phyloP scores from a whole-genome alignment of 2,329 filamentous ascomycete genomes.

The Hysterium pulicare region DNA sequence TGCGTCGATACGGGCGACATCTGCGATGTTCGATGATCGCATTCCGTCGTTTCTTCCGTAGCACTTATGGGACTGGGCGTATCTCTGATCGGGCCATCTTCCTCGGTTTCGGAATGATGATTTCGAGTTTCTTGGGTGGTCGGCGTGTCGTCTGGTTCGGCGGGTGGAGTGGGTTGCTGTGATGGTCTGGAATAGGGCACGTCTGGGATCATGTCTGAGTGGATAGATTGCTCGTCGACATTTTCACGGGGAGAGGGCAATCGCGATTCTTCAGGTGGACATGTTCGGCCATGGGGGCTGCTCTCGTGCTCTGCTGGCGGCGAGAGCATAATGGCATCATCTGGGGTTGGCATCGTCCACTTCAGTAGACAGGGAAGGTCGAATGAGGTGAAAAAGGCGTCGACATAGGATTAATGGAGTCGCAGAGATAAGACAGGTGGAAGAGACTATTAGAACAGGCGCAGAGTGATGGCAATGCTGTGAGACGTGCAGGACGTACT shows the following conservation, averaged over 20 bases:
- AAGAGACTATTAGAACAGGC: no score
- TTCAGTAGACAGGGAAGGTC: conserved; percentile 22
- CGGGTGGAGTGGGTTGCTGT: conserved; percentile 36
- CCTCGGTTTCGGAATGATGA: conserved; percentile 29
- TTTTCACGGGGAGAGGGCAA: conserved; percentile 26
- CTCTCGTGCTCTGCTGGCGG: conserved; percentile 40
- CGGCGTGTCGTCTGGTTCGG: conserved; percentile 17
- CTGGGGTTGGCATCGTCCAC: conserved; percentile 50
- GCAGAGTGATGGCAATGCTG: no score
- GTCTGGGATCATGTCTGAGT: conserved; percentile 15
- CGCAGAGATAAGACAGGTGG: no score
- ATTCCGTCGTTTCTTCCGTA: conserved; percentile 29
- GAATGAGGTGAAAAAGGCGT: conserved; percentile 15
- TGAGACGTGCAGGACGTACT: no score
- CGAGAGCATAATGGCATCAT: conserved; percentile 39
- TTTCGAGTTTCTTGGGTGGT: conserved; percentile 18
- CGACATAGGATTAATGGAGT: conserved; percentile 14
- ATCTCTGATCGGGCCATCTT: conserved; percentile 33
- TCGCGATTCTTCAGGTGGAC: conserved; percentile 47
- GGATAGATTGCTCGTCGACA: conserved; percentile 22
- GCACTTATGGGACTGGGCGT: conserved; percentile 38
- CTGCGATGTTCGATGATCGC: conserved; percentile 33
- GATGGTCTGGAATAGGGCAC: conserved; percentile 15
- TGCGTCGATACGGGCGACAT: conserved; percentile 29
- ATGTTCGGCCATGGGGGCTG: conserved; percentile 44